Evolutionary conservation across 352 stramenopile genomes (phyloP).

Genomic region (Phytophthora podocarpi): DNA sequence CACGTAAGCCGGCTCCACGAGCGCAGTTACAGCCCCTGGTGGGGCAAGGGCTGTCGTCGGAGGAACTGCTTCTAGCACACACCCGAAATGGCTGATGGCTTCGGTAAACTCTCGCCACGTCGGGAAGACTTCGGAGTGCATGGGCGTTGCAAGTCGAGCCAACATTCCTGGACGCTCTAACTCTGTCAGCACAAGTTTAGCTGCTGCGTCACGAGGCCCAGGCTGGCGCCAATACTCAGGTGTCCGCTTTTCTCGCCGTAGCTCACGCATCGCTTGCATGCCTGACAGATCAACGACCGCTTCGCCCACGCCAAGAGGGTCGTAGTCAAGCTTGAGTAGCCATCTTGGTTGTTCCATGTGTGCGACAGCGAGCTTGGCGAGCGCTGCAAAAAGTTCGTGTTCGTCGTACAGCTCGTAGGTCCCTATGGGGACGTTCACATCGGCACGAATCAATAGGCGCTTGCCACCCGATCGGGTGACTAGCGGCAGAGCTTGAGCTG

Average conservation of each 20-base stretch:
- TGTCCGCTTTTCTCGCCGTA: conserved; percentile 67
- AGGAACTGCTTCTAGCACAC: conserved; percentile 81
- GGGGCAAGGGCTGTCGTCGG: conserved; percentile 6
- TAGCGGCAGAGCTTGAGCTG: conserved; percentile 51
- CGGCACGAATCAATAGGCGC: conserved; percentile 77
- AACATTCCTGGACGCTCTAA: conserved; percentile 56
- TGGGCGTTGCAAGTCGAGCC: conserved; percentile 18
- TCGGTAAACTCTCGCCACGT: conserved; percentile 62
- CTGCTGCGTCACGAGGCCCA: conserved; percentile 60
- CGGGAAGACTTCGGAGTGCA: conserved; percentile 61
- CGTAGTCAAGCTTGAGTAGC: conserved; percentile 86
- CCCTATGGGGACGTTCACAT: conserved; percentile 87
- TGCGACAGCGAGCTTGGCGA: conserved; percentile 87
- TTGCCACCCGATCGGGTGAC: conserved; percentile 84
- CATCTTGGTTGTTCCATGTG: conserved; percentile 82
- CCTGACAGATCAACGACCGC: conserved; percentile 70
- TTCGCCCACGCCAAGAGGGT: conserved; percentile 66
- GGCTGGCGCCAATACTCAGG: conserved; percentile 78
- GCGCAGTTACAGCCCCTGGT: neutral
- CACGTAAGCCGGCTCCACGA: conserved; percentile 42
- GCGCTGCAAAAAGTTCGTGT: conserved; percentile 79
- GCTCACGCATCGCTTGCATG: conserved; percentile 58
- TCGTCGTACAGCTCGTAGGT: conserved; percentile 91
- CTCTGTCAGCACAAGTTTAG: conserved; percentile 59
- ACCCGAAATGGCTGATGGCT: conserved; percentile 71